phyloP scores from a whole-genome alignment of 441 rosid species.

The Gossypium gossypioides region DNA sequence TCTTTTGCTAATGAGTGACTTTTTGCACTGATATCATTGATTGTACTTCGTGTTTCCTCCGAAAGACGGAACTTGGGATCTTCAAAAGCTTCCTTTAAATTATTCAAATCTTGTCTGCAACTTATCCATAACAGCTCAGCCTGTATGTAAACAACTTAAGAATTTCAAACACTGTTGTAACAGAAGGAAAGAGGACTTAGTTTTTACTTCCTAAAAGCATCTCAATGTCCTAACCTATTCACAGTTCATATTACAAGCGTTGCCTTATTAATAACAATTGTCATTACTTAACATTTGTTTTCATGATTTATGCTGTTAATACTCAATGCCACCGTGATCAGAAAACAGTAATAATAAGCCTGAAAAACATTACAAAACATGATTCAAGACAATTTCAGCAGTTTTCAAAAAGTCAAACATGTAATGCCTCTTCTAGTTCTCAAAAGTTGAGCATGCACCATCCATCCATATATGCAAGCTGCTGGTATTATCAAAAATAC shows the following conservation, averaged over 20 bases:
- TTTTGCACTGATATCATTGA: slow-evolving; percentile 17
- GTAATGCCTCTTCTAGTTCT: slow-evolving; percentile 4
- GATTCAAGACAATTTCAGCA: not conserved
- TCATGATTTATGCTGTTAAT: not conserved
- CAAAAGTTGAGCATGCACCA: not conserved
- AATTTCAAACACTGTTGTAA: not conserved
- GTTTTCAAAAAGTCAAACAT: not conserved
- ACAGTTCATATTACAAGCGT: not conserved
- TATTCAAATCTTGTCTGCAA: slow-evolving; percentile 6
- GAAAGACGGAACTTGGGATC: slow-evolving; percentile 36
- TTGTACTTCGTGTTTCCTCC: slow-evolving; percentile 21
- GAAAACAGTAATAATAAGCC: not conserved
- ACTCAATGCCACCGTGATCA: not conserved
- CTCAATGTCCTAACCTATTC: not conserved
- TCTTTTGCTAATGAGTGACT: slow-evolving; percentile 25
- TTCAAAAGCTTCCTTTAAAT: slow-evolving; percentile 7
- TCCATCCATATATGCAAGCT: not conserved
- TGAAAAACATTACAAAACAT: not conserved
- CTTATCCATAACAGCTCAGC: slow-evolving; percentile 11
- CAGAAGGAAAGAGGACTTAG: not conserved
- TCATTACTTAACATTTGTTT: not conserved
- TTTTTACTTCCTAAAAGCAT: not conserved
- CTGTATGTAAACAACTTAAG: slow-evolving; percentile 9
- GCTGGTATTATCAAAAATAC: not conserved
- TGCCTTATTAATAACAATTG: not conserved